Evolutionary conservation across 2,329 filamentous ascomycete species (phyloP).

Genomic region (Colletotrichum sp.): DNA sequence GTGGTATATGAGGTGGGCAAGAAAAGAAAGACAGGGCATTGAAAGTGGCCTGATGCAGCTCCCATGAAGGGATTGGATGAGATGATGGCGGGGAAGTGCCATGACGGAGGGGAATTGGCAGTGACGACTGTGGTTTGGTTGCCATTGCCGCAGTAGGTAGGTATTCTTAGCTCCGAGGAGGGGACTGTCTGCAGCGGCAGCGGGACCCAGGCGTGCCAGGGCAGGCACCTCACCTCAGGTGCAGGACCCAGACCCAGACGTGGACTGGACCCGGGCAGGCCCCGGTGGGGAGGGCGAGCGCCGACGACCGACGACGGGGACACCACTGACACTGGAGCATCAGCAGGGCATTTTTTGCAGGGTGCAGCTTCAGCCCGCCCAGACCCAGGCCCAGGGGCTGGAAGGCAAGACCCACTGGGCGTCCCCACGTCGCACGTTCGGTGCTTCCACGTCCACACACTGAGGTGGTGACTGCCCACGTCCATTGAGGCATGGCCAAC

Average conservation of each 20-base stretch:
- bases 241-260: neutral
- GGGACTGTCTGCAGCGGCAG: neutral
- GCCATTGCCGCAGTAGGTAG: neutral
- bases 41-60: constrained; percentile 21
- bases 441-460: neutral
- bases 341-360: neutral
- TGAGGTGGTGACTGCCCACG: neutral
- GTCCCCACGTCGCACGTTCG: neutral
- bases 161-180: neutral
- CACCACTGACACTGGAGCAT: neutral
- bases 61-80: constrained; percentile 9
- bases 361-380: neutral
- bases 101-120: neutral
- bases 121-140: neutral
- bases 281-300: neutral
- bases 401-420: neutral
- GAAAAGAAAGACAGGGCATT: constrained; percentile 1
- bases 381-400: neutral
- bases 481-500: neutral
- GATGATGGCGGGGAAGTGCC: constrained; percentile 18
- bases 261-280: neutral
- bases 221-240: neutral
- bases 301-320: neutral
- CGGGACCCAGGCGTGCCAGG: neutral
- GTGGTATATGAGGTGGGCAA: neutral